Base-by-base conservation (phyloP, 1,139 yeast species). In the Candida sanyaensis region DNA sequence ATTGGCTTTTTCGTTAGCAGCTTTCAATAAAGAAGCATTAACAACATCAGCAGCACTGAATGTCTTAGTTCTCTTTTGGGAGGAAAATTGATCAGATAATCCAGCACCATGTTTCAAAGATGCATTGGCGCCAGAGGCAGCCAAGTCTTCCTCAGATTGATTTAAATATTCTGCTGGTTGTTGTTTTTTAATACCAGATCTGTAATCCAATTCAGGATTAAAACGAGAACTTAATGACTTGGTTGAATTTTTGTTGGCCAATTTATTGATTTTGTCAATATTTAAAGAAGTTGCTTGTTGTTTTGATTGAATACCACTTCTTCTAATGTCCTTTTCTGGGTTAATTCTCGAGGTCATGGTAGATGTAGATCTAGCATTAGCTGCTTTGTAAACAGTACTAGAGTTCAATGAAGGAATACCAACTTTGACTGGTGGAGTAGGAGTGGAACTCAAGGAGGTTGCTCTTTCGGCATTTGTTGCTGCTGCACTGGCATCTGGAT, bases 1-100 rank as follows among this genome's bases (percentile, higher is more conserved):
- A 45, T 76, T 73, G 21, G 90, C 91, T 53, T 77, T 81, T 51
- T 74, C 72, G 46, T 78, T 75, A 26, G 95, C 93, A 48, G 81
- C 77, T 28, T 82, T 77, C 54, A 86, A 73, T 51, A 86, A 83
- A 45, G 75, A 73, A 38, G 78, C 73, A 53, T 81, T 83, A 45
- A 81, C 79, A 41, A 83, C 69, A 41, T 74, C 77, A 21, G 57
- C 55, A 8, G 80, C 78, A 50, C 62, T 63, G 55, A 75, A 73
- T 8, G 75, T 59, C 43, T 64, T 65, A 28, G 66, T 49, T 52
- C 75, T 63, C 37, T 65, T n/a, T 45, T 66, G 69, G 26, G 62
- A 36, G 4, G 71, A 59, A 11, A 60, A 66, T 17, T 57, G 60
- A 52, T 59, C 58, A 23, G 67, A 50, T 51, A 61, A 59, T 8